Percentiles rank a stretch among this genome's conserved stretches.
These are phyloP conservation scores for Yarrowia sp. DNA, from an alignment of 805 yeast genomes.

Conservation along the genomic window DNA sequence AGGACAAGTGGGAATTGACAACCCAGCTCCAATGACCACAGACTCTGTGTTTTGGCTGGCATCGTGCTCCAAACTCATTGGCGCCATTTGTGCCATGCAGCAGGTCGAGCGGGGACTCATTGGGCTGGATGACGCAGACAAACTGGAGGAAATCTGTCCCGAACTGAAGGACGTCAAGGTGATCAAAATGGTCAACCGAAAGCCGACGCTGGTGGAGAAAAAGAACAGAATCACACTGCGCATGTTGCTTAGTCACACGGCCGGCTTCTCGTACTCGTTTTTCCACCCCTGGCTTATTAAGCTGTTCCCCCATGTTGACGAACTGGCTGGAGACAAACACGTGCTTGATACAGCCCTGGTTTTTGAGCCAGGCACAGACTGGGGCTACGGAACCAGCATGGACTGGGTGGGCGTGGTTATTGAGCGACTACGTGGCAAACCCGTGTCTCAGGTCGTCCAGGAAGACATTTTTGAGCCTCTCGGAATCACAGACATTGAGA, in stretches of 20 bases:
- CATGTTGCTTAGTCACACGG: conserved; percentile 41
- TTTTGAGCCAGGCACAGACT: conserved; percentile 42
- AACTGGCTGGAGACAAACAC: conserved; percentile 28
- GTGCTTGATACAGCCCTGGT: conserved; percentile 35
- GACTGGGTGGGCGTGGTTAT: conserved; percentile 43
- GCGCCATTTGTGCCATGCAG: conserved; percentile 38
- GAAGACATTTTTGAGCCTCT: conserved; percentile 37
- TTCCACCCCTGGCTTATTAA: conserved; percentile 30
- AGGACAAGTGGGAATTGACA: conserved; percentile 26
- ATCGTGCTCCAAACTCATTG: conserved; percentile 38
- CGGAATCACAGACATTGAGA: conserved; percentile 35
- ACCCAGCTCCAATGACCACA: conserved; percentile 27
- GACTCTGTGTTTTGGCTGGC: conserved; percentile 38
- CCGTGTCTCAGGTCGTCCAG: conserved; percentile 31
- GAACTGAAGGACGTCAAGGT: conserved; percentile 33
- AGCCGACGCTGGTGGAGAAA: conserved; percentile 34
- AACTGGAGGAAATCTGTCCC: conserved; percentile 37
- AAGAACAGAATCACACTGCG: conserved; percentile 39
- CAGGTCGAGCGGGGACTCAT: conserved; percentile 39
- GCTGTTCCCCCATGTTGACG: conserved; percentile 26
- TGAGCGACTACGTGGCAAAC: conserved; percentile 36
- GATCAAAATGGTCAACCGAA: conserved; percentile 25
- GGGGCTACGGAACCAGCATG: conserved; percentile 40
- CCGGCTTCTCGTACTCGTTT: conserved; percentile 42
- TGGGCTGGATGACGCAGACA: conserved; percentile 37